Base-by-base conservation (phyloP, 441 rosid genomes). In the Raphanus hybrid region DNA sequence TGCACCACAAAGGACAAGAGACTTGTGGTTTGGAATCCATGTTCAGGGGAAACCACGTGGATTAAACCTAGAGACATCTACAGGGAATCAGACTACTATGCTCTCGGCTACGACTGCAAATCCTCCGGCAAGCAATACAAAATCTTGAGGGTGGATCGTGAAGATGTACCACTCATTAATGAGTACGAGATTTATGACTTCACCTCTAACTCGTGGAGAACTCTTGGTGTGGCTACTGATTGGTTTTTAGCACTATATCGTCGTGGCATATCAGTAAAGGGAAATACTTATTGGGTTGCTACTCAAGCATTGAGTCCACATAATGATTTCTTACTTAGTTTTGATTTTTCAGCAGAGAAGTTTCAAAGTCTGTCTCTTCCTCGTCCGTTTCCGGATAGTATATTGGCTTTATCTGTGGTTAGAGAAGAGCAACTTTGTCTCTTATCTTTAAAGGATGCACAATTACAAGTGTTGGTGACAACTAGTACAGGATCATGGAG, bases 11-110 rank as follows among this genome's bases (percentile, higher is more conserved):
- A 39, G 11, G 45, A 39, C 45, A 39, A 39, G 45, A 39, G 45
- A 39, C 45, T 65, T 0, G 69, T 65, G 69, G 16, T 65, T 41
- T 65, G 69, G 69, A 65, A 65, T 41, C 55, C 69, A 41, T 65
- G 55, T 41, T 18, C 69, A 18, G 69, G 69, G 34, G 69, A 65
- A 41, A 65, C 69, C 16, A 65, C 0, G 18, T 65, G 55, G 69
- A 20, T 65, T 5, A 5, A 41, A 11, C 34, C 69, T 0, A 65
- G 69, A 65, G 9, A 5, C 16, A 41, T 8, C 16, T 65, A 65
- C 69, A 41, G 39, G 16, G 1, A 41, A 41, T 2, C 69, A 8
- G 69, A 65, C 55, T 41, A 10, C 54, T 64, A 39, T 39, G 69
- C 69, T 39, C 69, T 64, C 10, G 69, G 69, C 11, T 64, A 39